Base-by-base conservation (phyloP, 148 eudicot species). In the Polygonum aviculare region DNA sequence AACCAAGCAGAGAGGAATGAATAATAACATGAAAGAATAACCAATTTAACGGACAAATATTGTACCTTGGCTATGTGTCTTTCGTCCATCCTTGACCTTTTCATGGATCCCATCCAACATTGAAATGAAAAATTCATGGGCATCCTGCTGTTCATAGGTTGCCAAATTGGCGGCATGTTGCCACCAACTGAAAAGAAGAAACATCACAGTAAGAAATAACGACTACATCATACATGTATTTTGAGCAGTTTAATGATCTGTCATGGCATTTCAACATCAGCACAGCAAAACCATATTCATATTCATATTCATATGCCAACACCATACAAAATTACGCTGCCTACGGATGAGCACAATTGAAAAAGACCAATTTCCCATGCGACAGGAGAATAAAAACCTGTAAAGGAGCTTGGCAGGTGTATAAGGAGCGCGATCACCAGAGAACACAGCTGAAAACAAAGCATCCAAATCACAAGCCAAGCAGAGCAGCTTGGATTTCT, bases 101-200 rank as follows among this genome's bases (percentile, higher is more conserved):
- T 91, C 93, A 81, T 91, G 93, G 76, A 91, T 91, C 76, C 91
- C 89, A 77, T 91, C 93, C 69, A 91, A 89, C 83, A 89, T 86
- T 59, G 96, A 91, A 77, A 91, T 91, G 81, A 91, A 89, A 78
- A 91, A 91, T 65, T 91, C 96, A 85, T 91, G 96, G 2, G 96
- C 96, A 85, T 91, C 96, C 85, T 91, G 93, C 80, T 89, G 96
- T 74, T 91, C 96, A 81, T 91, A 91, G 47, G 88, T 89, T 11
- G 96, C 96, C 78, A 89, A 83, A 82, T 91, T 91, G 76, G 90
- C 96, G 1, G 96, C 92, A 69, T 91, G 91, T 75, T 91, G 96
- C 96, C 96, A 91, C 96, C 96, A 91, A 82, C 96, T 91, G 82
- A 80, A 80, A 75, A 48, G 75, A 22, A 71, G 45, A 33, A 67